A percentile compares a stretch with the other conserved stretches of the same genome.
These are phyloP conservation scores for Rosa lucieae DNA, from an alignment of 306 rosid species.

Conservation along the genomic window DNA sequence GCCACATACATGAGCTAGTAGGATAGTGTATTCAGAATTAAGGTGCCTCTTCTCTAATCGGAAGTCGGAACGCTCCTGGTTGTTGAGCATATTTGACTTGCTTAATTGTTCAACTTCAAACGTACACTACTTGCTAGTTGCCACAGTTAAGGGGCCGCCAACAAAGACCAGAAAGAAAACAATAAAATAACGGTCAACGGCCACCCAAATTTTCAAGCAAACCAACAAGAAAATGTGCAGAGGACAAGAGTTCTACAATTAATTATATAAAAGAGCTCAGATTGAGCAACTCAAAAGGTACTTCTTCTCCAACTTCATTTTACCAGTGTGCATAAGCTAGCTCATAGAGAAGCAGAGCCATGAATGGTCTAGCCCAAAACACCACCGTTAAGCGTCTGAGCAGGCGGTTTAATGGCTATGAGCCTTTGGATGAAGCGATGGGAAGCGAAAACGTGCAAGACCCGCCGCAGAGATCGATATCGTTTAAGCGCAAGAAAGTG, in stretches of 20 bases:
- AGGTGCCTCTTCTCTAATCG: background rate
- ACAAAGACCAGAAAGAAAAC: constrained; percentile 32
- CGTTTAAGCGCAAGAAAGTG: constrained; percentile 17
- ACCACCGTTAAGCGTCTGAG: constrained; percentile 38
- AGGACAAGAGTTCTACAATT: background rate
- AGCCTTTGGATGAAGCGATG: constrained; percentile 32
- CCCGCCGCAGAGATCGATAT: constrained; percentile 1
- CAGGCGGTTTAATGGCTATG: constrained; percentile 44
- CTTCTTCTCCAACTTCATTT: background rate
- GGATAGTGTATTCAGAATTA: no score
- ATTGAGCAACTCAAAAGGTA: background rate
- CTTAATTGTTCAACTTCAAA: background rate
- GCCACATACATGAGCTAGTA: background rate
- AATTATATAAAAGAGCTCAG: background rate
- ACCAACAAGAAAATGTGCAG: constrained; percentile 19
- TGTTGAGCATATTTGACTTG: constrained; percentile 7
- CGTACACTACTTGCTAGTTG: background rate
- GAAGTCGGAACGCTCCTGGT: background rate
- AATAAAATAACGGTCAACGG: constrained; percentile 26
- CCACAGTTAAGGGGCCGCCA: constrained; percentile 25
- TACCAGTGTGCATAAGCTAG: background rate
- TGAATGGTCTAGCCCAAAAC: constrained; percentile 50
- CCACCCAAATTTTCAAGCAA: background rate
- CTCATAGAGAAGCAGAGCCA: background rate
- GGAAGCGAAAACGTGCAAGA: background rate